phyloP scores from a whole-genome alignment of 768 basidiomycete species.

The Phylloporus scabripes region DNA sequence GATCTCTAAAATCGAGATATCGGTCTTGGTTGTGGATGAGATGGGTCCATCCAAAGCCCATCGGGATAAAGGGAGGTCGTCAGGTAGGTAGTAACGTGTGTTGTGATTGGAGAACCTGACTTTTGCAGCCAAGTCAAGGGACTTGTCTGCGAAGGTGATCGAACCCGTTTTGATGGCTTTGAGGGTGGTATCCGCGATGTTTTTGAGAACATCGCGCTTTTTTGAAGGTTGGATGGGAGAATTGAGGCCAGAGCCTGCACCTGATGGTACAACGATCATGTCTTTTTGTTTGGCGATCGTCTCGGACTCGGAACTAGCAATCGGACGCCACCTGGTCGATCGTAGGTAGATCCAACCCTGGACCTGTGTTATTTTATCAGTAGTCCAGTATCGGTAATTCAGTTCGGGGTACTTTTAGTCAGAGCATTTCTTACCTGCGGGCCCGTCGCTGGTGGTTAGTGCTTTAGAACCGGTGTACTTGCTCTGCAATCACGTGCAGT shows the following conservation, averaged over 20 bases:
- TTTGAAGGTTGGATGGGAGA: not conserved
- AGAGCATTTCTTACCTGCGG: not conserved
- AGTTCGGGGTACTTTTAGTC: not conserved
- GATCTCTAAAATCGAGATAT: conserved; percentile 51
- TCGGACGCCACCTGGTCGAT: not conserved
- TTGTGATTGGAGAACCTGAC: conserved; percentile 33
- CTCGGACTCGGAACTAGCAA: no score
- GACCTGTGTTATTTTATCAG: not conserved
- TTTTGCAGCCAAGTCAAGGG: conserved; percentile 33
- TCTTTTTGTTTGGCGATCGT: not conserved
- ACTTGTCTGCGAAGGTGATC: conserved; percentile 26
- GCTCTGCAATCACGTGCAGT: no score
- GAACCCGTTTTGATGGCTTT: conserved; percentile 43
- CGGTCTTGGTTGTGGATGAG: conserved; percentile 14
- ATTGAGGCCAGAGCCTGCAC: not conserved
- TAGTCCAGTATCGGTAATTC: not conserved
- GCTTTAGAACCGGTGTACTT: no score
- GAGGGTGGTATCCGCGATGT: conserved; percentile 50
- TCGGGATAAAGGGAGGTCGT: conserved; percentile 39
- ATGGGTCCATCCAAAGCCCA: conserved; percentile 35
- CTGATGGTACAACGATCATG: conserved; percentile 1
- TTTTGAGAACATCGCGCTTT: conserved; percentile 20
- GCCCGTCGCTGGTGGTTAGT: not conserved
- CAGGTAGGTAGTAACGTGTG: conserved; percentile 49
- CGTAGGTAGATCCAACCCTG: not conserved